phyloP scores from a whole-genome alignment of 1,284 basidiomycete genomes.

The Earliella scabrosa region DNA sequence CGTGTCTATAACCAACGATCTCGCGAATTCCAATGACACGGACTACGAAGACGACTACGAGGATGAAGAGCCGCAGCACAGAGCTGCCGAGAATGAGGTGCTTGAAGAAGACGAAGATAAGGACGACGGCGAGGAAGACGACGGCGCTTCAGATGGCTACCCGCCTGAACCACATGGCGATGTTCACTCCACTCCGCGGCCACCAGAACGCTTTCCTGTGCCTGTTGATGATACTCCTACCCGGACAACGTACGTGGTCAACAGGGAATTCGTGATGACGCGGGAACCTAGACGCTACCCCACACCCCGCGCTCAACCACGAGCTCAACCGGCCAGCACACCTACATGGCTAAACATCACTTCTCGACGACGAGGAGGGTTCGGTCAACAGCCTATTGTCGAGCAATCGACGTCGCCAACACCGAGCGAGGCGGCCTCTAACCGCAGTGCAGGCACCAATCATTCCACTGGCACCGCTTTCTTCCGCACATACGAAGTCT shows the following conservation, averaged over 20 bases:
- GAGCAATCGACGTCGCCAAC: conserved; percentile 62
- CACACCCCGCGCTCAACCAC: conserved; percentile 21
- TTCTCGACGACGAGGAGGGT: conserved; percentile 40
- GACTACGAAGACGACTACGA: conserved; percentile 76
- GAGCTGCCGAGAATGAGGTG: conserved; percentile 36
- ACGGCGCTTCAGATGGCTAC: conserved; percentile 27
- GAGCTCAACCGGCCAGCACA: conserved; percentile 13
- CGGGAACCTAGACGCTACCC: conserved; percentile 28
- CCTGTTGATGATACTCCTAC: conserved; percentile 7
- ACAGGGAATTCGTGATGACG: conserved; percentile 26
- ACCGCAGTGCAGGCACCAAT: conserved; percentile 55
- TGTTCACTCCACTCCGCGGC: conserved; percentile 13
- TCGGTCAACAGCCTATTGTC: conserved; percentile 65
- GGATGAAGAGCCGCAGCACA: conserved; percentile 18
- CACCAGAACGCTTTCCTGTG: conserved; percentile 8
- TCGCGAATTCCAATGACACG: conserved; percentile 71
- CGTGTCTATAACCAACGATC: conserved; percentile 70
- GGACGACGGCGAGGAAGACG: conserved; percentile 52
- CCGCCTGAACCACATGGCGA: conserved; percentile 23
- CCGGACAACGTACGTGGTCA: neutral
- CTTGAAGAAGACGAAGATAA: conserved; percentile 58
- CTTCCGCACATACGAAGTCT: conserved; percentile 61
- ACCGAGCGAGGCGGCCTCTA: conserved; percentile 59
- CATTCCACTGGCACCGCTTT: conserved; percentile 61
- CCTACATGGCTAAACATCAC: conserved; percentile 26